A percentile compares a stretch with the other conserved stretches of the same genome.
Evolutionary conservation across 192 early-diverging fungal genomes (phyloP).

Genomic region (Hyaloraphidium curvatum): DNA sequence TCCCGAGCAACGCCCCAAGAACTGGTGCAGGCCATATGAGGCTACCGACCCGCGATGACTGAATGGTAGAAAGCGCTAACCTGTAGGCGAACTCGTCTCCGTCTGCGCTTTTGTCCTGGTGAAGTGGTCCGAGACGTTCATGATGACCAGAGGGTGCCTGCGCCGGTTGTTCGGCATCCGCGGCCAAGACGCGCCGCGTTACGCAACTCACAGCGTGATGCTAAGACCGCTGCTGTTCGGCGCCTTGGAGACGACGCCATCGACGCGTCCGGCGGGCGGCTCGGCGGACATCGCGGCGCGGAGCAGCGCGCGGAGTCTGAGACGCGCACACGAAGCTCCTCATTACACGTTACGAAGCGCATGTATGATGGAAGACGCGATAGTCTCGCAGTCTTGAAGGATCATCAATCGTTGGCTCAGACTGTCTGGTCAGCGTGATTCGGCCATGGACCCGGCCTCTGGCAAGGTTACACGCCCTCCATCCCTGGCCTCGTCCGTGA

Average conservation of each 20-base stretch:
- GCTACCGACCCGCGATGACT: background rate
- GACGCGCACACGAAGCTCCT: background rate
- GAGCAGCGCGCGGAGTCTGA: background rate
- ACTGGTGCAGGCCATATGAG: background rate
- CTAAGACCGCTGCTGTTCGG: conserved; percentile 31
- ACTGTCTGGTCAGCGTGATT: too few relatives aligned
- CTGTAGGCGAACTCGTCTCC: background rate
- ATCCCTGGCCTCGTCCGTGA: background rate
- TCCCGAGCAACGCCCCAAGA: conserved; percentile 44
- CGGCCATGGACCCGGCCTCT: too few relatives aligned
- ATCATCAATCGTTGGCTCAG: background rate
- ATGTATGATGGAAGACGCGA: background rate
- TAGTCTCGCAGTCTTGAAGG: background rate
- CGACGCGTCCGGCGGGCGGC: background rate
- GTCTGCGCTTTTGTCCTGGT: conserved; percentile 49
- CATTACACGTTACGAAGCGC: background rate
- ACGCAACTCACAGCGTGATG: conserved; percentile 14
- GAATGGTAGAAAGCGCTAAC: background rate
- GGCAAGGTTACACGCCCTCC: background rate
- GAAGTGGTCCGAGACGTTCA: conserved; percentile 77
- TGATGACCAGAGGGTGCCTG: conserved; percentile 71
- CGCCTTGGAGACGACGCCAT: conserved; percentile 24
- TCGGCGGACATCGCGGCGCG: background rate
- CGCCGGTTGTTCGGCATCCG: background rate
- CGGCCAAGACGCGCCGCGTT: background rate